Percentiles rank a stretch among this genome's conserved stretches.
phyloP scores from a whole-genome alignment of 805 yeast genomes.

The Metschnikowia kunwiensis region DNA sequence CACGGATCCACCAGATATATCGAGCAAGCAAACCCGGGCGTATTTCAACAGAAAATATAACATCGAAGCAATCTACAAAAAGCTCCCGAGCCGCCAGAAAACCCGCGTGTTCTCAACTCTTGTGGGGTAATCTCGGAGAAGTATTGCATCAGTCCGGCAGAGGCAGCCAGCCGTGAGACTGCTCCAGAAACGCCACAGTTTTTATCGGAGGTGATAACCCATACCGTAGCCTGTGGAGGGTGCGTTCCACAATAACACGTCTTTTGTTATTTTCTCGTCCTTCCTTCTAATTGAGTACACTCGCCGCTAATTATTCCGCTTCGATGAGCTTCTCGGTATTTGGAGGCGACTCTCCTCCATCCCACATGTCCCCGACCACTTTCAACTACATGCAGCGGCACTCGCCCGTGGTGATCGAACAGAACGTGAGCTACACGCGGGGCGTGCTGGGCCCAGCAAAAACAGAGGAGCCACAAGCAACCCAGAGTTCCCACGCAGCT shows the following conservation, averaged over 20 bases:
- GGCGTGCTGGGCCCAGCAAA: conserved; percentile 4
- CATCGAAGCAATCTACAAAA: no score
- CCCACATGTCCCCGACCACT: conserved; percentile 12
- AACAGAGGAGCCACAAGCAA: not conserved
- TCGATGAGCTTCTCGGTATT: conserved; percentile 17
- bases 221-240: no score
- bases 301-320: no score
- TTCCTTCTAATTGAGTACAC: no score
- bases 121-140: not conserved
- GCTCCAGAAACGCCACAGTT: conserved; percentile 9
- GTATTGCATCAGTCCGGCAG: conserved; percentile 8
- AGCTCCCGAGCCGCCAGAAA: no score
- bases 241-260: no score
- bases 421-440: conserved; percentile 21
- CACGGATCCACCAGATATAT: no score
- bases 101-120: not conserved
- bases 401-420: conserved; percentile 22
- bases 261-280: no score
- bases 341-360: conserved; percentile 15
- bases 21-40: no score
- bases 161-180: conserved; percentile 3
- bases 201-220: no score
- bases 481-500: not conserved
- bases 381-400: conserved; percentile 20
- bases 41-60: no score